Base-by-base conservation (phyloP, 2,329 filamentous ascomycete species). In the Elsinoe arachidis region DNA sequence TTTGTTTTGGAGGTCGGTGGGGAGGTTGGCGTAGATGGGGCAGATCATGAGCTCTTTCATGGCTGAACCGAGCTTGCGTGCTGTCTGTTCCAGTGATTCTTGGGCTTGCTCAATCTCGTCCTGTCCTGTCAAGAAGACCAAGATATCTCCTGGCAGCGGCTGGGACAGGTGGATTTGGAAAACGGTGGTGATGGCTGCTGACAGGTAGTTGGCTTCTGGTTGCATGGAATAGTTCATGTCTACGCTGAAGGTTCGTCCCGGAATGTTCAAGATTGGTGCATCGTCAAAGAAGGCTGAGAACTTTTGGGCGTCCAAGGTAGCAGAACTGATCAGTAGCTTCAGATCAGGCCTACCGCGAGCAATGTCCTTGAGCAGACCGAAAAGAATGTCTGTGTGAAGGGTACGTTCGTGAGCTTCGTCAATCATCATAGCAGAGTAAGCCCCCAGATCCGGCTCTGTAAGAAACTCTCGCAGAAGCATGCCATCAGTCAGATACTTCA, bases 401-500 rank as follows among this genome's bases (percentile, higher is more conserved):
- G 90, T 96, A 63, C 93, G 80, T 70, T 99, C 93, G 80, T 99
- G 93, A 0, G 93, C 93, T 70, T 99, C 93, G 68, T 99, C 93
- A 58, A 99, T 92, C 86, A 99, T 96, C 61, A 99, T 74, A 11
- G 86, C 88, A 4, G 88, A 88, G 65, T 97, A 97, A 14, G 83
- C 84, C 1, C 83, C 81, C 5, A 97, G 76, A 63, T 92, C 85
- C 0, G 92, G 91, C 66, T 95, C 90, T 0, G 89, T 92, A 74
- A 96, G 82, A 62, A 96, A 87, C 68, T 96, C 90, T 68, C 90
- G 81, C 30, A 97, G 76, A 38, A 97, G 76, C 87, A 97, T 95
- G 68, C 93, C 93, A 67, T 99, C 93, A 0, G 93, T 99, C 87
- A 95, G 92, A 72, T 96, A 97, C 71, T 96, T 95, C 56, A 99